Percentiles rank a stretch among this genome's conserved stretches.
These are phyloP conservation scores for Ganoderma leucocontextum DNA, from an alignment of 1,284 basidiomycete genomes.

Conservation along the genomic window DNA sequence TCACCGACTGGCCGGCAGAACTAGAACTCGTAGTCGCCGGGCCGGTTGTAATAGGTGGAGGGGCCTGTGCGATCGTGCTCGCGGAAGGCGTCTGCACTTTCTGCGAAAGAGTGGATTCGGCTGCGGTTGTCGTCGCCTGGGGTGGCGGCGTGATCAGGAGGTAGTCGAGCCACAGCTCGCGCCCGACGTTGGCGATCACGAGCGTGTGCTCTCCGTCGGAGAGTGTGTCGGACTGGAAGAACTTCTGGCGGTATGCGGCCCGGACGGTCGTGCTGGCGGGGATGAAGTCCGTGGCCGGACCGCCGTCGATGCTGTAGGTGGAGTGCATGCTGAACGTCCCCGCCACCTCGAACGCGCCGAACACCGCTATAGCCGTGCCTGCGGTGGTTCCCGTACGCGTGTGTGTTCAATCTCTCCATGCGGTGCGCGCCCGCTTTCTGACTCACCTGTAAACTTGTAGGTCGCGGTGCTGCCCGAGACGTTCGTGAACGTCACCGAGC, in stretches of 20 bases:
- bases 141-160: background rate
- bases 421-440: background rate
- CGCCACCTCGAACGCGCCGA: conserved; percentile 8
- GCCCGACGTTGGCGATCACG: background rate
- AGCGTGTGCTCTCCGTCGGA: conserved; percentile 11
- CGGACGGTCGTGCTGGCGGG: conserved; percentile 2
- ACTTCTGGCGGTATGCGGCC: background rate
- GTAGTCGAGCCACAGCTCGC: background rate
- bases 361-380: conserved; percentile 1
- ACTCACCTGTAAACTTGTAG: conserved; percentile 13
- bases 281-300: background rate
- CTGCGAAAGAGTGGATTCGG: background rate
- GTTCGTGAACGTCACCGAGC: conserved; percentile 21
- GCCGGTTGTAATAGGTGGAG: background rate
- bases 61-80: background rate
- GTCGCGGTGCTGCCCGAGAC: conserved; percentile 5
- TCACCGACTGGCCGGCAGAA: background rate
- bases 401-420: conserved; percentile 3
- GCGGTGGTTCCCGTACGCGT: too few relatives aligned
- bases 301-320: conserved; percentile 8
- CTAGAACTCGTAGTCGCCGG: background rate
- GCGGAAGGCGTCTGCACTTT: background rate
- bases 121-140: background rate
- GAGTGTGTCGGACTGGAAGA: background rate
- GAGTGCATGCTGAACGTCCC: conserved; percentile 11